phyloP scores from a whole-genome alignment of 1,139 yeast genomes.

The Geotrichum carabidarum region DNA sequence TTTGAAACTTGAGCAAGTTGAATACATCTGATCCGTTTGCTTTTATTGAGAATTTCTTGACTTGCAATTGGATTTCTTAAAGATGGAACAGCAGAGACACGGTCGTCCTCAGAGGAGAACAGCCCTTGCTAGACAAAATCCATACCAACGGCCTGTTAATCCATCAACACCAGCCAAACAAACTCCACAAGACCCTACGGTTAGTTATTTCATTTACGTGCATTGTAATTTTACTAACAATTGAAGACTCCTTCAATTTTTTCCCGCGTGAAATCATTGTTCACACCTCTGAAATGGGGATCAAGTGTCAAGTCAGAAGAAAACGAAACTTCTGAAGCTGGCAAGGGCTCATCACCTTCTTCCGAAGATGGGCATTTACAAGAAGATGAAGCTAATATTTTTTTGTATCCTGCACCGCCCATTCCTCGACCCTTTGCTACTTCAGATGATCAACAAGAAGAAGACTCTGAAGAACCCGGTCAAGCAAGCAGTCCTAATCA shows the following conservation, averaged over 20 bases:
- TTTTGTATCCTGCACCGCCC: slow-evolving; percentile 3
- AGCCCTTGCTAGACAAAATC: slow-evolving; percentile 53
- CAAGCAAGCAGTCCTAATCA: slow-evolving; percentile 12
- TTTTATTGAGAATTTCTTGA: background rate
- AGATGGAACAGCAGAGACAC: slow-evolving; percentile 44
- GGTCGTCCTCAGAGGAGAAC: slow-evolving; percentile 64
- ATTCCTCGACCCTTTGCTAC: slow-evolving; percentile 2
- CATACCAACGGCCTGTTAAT: slow-evolving; percentile 4
- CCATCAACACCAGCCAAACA: slow-evolving; percentile 7
- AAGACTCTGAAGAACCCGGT: background rate
- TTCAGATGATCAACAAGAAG: background rate
- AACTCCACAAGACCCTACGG: background rate
- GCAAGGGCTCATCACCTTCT: background rate
- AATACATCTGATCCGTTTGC: background rate
- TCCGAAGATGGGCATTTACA: background rate
- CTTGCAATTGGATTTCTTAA: background rate
- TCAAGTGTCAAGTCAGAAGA: background rate
- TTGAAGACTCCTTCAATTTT: slow-evolving; percentile 5
- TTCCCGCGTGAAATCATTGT: slow-evolving; percentile 12
- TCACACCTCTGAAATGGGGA: slow-evolving; percentile 13
- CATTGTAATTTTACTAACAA: background rate
- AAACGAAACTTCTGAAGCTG: background rate
- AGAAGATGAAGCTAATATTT: background rate
- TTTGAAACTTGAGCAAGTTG: background rate
- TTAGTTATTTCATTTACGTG: background rate